These are phyloP conservation scores for Hordeum pubiflorum DNA, from an alignment of 202 grass and related monocot genomes.

Conservation along the genomic window DNA sequence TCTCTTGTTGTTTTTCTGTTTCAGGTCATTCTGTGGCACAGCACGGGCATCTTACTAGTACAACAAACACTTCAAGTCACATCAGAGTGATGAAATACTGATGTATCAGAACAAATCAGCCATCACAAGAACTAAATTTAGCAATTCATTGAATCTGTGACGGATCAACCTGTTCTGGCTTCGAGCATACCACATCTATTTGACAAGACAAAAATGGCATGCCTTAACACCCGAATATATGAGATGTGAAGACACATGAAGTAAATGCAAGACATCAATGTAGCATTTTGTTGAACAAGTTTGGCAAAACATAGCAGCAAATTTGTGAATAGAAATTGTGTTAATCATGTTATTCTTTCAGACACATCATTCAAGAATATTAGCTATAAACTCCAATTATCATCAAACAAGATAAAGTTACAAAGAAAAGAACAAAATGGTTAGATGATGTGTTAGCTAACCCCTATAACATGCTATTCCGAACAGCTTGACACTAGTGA, in stretches of 20 bases:
- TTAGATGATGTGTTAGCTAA: background rate
- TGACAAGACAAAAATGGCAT: background rate
- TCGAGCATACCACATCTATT: background rate
- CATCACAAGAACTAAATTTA: background rate
- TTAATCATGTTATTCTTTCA: background rate
- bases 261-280: too few relatives aligned
- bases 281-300: too few relatives aligned
- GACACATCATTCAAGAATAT: background rate
- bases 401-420: background rate
- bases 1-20: too few relatives aligned
- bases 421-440: background rate
- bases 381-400: background rate
- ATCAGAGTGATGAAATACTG: background rate
- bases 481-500: slow-evolving; percentile 12
- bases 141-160: background rate
- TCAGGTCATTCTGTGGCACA: too few relatives aligned
- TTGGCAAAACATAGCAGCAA: background rate
- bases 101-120: background rate
- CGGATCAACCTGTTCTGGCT: background rate
- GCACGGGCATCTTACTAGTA: too few relatives aligned
- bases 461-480: background rate
- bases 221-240: background rate
- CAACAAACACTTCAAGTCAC: background rate
- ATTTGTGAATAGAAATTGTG: background rate
- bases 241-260: background rate